Evolutionary conservation across 441 rosid genomes (phyloP).

Genomic region (Omphalea diandra): DNA sequence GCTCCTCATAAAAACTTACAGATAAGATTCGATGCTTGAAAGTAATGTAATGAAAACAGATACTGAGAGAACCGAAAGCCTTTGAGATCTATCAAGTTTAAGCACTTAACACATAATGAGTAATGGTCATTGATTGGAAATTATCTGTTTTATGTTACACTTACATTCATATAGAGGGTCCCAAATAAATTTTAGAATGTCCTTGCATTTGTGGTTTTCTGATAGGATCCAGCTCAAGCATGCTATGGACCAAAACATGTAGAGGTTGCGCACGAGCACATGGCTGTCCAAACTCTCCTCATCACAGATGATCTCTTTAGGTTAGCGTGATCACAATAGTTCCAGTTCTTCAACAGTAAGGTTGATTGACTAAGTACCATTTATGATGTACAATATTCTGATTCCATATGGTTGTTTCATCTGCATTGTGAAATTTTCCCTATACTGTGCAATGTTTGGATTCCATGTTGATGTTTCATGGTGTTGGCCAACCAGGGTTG

Average conservation of each 20-base stretch:
- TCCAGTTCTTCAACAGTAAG: background rate
- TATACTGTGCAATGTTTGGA: background rate
- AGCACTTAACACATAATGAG: background rate
- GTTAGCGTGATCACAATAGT: slow-evolving; percentile 32
- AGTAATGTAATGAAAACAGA: background rate
- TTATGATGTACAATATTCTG: background rate
- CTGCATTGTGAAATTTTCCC: no score
- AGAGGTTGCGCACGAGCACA: slow-evolving; percentile 90
- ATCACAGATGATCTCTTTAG: slow-evolving; percentile 96
- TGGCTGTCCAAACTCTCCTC: slow-evolving; percentile 95
- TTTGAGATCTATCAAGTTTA: background rate
- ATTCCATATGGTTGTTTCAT: background rate
- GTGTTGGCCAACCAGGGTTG: background rate
- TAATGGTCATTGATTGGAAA: background rate
- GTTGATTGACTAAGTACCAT: background rate
- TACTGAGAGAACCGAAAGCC: background rate
- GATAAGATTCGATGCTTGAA: background rate
- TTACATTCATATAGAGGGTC: background rate
- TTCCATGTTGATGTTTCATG: background rate
- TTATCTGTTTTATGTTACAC: background rate
- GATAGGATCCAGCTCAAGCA: slow-evolving; percentile 75
- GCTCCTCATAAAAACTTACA: background rate
- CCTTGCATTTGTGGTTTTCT: background rate
- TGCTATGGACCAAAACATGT: slow-evolving; percentile 99
- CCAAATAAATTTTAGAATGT: background rate